Evolutionary conservation across 2,329 filamentous ascomycete genomes (phyloP).

Genomic region (Alternaria panax): DNA sequence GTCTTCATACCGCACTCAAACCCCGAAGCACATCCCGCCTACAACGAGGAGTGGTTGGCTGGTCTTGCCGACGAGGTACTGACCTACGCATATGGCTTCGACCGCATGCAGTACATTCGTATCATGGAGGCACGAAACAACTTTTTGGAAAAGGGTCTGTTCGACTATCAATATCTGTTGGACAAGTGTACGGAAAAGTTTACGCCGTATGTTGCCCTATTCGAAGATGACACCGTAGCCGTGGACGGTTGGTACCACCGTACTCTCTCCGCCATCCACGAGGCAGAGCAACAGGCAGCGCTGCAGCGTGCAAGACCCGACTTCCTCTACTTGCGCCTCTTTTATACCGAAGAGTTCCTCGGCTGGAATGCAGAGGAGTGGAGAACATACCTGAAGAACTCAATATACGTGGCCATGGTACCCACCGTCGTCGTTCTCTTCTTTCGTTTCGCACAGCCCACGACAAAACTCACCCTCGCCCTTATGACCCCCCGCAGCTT

Average conservation of each 20-base stretch:
- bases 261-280: conserved; percentile 47
- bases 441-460: conserved; percentile 32
- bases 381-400: conserved; percentile 48
- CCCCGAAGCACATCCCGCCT: conserved; percentile 52
- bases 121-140: conserved; percentile 39
- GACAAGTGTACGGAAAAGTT: conserved; percentile 50
- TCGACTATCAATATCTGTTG: conserved; percentile 55
- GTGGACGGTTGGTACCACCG: conserved; percentile 58
- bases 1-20: conserved; percentile 56
- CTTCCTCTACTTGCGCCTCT: conserved; percentile 56
- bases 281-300: conserved; percentile 42
- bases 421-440: conserved; percentile 34
- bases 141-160: conserved; percentile 52
- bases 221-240: conserved; percentile 59
- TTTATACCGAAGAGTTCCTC: conserved; percentile 56
- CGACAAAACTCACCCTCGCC: conserved; percentile 28
- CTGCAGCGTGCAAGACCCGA: conserved; percentile 31
- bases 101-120: conserved; percentile 45
- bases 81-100: conserved; percentile 48
- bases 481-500: conserved; percentile 31
- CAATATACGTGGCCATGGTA: conserved; percentile 31
- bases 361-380: conserved; percentile 57
- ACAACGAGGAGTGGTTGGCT: conserved; percentile 52
- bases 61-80: conserved; percentile 53
- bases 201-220: conserved; percentile 53